Evolutionary conservation across 2,329 filamentous ascomycete species (phyloP).

Genomic region (Helicocarpus griseus): DNA sequence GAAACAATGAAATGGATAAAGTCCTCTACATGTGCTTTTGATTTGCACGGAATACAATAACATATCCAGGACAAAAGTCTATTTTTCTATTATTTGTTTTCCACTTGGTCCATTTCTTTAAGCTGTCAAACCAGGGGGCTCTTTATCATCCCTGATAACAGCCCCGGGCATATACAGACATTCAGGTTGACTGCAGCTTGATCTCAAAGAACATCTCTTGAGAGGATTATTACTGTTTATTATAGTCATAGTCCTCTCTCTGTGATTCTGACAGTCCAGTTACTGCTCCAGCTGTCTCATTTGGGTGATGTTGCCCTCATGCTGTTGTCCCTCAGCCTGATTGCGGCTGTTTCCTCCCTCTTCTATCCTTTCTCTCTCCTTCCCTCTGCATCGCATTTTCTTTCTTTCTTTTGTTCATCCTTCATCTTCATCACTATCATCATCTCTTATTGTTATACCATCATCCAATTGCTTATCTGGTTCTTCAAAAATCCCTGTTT

Average conservation of each 20-base stretch:
- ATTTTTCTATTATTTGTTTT: background rate
- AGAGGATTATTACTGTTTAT: background rate
- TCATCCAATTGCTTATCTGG: background rate
- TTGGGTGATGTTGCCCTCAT: background rate
- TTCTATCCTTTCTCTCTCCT: background rate
- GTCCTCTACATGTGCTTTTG: background rate
- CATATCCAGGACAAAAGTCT: background rate
- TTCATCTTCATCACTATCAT: too few species aligned
- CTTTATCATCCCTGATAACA: background rate
- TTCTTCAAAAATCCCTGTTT: background rate
- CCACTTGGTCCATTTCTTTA: background rate
- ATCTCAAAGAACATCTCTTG: background rate
- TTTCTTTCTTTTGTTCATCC: background rate
- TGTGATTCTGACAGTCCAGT: background rate
- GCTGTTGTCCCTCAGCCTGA: background rate
- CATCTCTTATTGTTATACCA: background rate
- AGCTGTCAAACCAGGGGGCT: background rate
- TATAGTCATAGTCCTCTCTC: background rate
- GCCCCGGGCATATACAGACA: background rate
- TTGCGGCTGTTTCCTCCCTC: background rate
- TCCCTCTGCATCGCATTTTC: background rate
- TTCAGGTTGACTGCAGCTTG: conserved; percentile 1
- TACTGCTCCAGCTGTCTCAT: background rate
- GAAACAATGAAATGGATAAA: background rate
- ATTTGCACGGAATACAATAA: background rate